These are phyloP conservation scores for Acarospora socialis DNA, from an alignment of 2,329 filamentous ascomycete genomes.

Conservation along the genomic window DNA sequence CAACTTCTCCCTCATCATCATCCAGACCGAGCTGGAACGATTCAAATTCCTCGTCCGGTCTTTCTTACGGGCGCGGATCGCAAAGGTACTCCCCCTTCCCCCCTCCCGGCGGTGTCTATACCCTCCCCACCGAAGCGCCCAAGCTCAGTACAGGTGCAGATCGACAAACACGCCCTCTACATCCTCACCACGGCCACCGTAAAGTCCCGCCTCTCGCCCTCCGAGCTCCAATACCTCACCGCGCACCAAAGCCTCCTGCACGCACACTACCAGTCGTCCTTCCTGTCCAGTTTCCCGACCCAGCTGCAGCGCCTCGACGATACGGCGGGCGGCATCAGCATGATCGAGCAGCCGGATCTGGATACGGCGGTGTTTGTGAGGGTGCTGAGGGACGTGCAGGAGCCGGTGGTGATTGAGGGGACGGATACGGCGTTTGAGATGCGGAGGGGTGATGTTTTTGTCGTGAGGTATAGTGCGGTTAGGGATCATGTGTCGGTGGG, in stretches of 20 bases:
- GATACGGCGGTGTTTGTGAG: conserved; percentile 76
- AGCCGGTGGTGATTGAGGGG: conserved; percentile 16
- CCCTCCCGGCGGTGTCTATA: conserved; percentile 15
- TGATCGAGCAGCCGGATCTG: conserved; percentile 78
- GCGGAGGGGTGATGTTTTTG: conserved; percentile 20
- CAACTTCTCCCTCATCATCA: conserved; percentile 85
- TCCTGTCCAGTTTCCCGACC: conserved; percentile 67
- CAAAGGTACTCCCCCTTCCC: conserved; percentile 51
- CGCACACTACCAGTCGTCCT: conserved; percentile 71
- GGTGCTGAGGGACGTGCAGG: conserved; percentile 9
- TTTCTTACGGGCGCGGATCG: conserved; percentile 68
- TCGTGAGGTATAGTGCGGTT: conserved; percentile 22
- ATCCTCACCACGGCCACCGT: conserved; percentile 38
- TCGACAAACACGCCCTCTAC: conserved; percentile 64
- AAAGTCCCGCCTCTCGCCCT: conserved; percentile 52
- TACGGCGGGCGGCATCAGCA: conserved; percentile 73
- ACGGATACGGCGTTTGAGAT: conserved; percentile 19
- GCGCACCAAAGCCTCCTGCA: conserved; percentile 75
- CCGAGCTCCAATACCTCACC: conserved; percentile 69
- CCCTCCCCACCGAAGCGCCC: conserved; percentile 17
- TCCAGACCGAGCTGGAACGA: conserved; percentile 90
- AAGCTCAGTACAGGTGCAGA: conserved; percentile 36
- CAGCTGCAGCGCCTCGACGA: conserved; percentile 78
- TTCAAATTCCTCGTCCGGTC: conserved; percentile 84
- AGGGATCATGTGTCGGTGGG: conserved; percentile 19